Conservation (phyloP, 306 rosid species). For the Pachyrhizus erosus region DNA sequence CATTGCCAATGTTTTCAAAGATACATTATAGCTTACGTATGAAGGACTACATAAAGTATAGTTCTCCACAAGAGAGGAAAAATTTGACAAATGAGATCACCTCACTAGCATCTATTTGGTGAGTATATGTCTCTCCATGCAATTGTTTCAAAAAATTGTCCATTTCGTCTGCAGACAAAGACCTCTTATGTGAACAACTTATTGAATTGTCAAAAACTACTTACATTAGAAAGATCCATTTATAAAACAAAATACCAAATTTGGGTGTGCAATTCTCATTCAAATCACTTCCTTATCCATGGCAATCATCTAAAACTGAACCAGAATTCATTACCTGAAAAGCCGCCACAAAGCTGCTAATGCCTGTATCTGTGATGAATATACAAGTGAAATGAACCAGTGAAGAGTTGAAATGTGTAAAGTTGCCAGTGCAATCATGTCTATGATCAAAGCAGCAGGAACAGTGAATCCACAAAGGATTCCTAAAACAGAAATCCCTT, state of each 20-base stretch:
- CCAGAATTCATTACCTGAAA: constrained; percentile 67
- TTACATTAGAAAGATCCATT: background rate
- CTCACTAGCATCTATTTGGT: constrained; percentile 24
- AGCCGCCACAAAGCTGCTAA: constrained; percentile 95
- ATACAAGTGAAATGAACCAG: constrained; percentile 82
- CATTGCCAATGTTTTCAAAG: constrained; percentile 24
- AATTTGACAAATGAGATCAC: constrained; percentile 15
- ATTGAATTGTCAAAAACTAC: constrained; percentile 28
- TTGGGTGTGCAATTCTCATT: constrained; percentile 29
- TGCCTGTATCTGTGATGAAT: constrained; percentile 89
- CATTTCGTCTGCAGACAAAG: constrained; percentile 2
- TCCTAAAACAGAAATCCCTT: constrained; percentile 77
- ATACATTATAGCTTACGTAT: background rate
- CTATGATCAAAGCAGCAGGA: constrained; percentile 76
- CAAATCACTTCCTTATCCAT: constrained; percentile 24
- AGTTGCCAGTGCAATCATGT: constrained; percentile 72
- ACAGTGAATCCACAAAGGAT: constrained; percentile 82
- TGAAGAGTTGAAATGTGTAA: constrained; percentile 80
- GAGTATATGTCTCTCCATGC: constrained; percentile 25
- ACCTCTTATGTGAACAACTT: constrained; percentile 8
- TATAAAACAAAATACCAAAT: constrained; percentile 24
- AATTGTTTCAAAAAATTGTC: constrained; percentile 32
- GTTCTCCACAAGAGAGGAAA: constrained; percentile 23
- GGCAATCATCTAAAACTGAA: constrained; percentile 38
- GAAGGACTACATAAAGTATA: constrained; percentile 24